A percentile compares a stretch with the other conserved stretches of the same genome.
Evolutionary conservation across 208 protist species (phyloP).

Genomic region (Naegleria gruberi): DNA sequence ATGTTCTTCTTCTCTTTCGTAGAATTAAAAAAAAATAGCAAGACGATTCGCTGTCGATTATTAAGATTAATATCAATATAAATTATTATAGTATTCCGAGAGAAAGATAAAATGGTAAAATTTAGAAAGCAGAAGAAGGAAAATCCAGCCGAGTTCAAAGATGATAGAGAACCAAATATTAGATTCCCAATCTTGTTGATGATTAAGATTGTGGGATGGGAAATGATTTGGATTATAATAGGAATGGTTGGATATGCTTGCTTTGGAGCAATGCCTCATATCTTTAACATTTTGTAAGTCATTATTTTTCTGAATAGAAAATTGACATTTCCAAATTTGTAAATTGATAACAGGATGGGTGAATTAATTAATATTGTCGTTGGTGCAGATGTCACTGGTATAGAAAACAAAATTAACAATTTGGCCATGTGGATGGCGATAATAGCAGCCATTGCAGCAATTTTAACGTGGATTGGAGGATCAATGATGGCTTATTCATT

Average conservation of each 20-base stretch:
- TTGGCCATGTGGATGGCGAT: neutral
- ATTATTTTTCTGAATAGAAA: no score
- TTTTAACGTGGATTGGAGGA: neutral
- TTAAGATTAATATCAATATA: no score
- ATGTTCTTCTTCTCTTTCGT: no score
- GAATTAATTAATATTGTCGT: neutral
- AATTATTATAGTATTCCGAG: no score
- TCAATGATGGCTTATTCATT: neutral
- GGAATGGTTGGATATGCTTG: neutral
- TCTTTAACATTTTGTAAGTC: neutral
- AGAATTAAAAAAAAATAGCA: no score
- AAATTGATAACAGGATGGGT: no score
- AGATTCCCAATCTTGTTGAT: neutral
- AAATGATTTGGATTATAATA: neutral
- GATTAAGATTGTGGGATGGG: neutral
- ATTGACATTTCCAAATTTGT: no score
- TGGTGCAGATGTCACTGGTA: neutral
- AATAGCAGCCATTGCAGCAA: neutral
- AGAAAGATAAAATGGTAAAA: no score
- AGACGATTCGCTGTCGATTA: no score
- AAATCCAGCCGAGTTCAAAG: no score
- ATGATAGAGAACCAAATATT: neutral
- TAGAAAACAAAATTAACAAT: neutral
- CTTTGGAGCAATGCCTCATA: neutral
- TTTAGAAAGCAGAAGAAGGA: no score